Evolutionary conservation across 176 grass and related monocot species (phyloP).

Genomic region (Triticum monococcum): DNA sequence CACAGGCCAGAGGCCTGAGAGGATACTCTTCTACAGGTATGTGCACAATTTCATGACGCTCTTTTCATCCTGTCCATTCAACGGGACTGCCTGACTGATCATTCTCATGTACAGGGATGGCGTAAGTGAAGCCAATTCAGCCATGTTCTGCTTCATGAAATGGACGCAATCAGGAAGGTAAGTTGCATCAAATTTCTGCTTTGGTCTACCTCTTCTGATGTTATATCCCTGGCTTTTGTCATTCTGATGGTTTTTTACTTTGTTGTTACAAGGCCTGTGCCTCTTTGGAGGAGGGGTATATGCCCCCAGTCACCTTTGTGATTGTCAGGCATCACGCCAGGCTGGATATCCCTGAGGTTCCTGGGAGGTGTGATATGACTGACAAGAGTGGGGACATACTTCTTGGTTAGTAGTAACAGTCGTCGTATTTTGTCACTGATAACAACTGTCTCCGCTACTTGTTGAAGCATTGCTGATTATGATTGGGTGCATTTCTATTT

Average conservation of each 20-base stretch:
- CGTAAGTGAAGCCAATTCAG: conserved; percentile 33
- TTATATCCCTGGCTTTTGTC: neutral
- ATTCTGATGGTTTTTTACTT: neutral
- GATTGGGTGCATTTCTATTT: neutral
- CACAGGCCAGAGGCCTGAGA: conserved; percentile 27
- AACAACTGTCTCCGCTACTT: neutral
- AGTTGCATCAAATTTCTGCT: neutral
- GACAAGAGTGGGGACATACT: conserved; percentile 46
- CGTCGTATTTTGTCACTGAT: neutral
- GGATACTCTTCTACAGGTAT: conserved; percentile 76
- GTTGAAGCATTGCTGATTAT: neutral
- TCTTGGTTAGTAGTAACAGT: conserved; percentile 44
- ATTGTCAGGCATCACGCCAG: conserved; percentile 41
- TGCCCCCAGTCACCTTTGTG: conserved; percentile 7
- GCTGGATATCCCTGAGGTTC: neutral
- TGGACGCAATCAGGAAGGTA: conserved; percentile 76
- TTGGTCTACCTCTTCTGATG: neutral
- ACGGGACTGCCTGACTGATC: neutral
- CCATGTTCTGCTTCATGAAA: conserved; percentile 49
- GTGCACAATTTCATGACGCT: neutral
- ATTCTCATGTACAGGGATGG: conserved; percentile 26
- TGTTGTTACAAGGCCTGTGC: conserved; percentile 49
- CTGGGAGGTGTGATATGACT: conserved; percentile 22
- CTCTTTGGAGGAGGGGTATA: conserved; percentile 48
- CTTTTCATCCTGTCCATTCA: neutral